Evolutionary conservation across 345 rosid genomes (phyloP).

Genomic region (Geranium brycei): DNA sequence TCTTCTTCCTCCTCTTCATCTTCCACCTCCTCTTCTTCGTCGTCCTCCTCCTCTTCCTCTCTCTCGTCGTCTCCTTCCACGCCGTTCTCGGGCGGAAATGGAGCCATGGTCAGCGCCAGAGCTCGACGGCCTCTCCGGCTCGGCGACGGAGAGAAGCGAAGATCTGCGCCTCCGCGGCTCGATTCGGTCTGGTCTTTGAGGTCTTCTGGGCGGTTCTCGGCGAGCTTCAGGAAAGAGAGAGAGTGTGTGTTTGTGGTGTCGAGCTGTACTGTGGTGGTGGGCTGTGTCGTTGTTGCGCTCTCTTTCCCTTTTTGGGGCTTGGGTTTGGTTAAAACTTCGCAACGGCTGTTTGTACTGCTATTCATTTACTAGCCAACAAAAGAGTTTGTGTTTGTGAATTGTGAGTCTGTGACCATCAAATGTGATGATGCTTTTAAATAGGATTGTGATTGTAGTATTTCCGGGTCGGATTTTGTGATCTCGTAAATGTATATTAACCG

Average conservation of each 20-base stretch:
- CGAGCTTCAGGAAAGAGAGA: background rate
- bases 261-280: background rate
- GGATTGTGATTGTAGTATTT: too few species aligned
- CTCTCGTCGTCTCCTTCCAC: conserved; percentile 82
- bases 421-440: too few species aligned
- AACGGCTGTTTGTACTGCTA: background rate
- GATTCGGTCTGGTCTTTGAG: background rate
- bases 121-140: background rate
- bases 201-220: background rate
- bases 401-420: too few species aligned
- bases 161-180: background rate
- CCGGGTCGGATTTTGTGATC: too few species aligned
- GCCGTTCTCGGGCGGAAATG: conserved; percentile 86
- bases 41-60: conserved; percentile 34
- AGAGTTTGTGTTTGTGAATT: background rate
- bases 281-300: background rate
- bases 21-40: conserved; percentile 55
- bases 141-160: background rate
- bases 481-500: too few species aligned
- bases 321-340: background rate
- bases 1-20: conserved; percentile 58
- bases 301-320: background rate
- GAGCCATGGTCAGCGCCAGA: conserved; percentile 39
- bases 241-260: too few species aligned
- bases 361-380: background rate